Conservation (phyloP, 2,329 filamentous ascomycete species). For the Exophiala oligosperma region DNA sequence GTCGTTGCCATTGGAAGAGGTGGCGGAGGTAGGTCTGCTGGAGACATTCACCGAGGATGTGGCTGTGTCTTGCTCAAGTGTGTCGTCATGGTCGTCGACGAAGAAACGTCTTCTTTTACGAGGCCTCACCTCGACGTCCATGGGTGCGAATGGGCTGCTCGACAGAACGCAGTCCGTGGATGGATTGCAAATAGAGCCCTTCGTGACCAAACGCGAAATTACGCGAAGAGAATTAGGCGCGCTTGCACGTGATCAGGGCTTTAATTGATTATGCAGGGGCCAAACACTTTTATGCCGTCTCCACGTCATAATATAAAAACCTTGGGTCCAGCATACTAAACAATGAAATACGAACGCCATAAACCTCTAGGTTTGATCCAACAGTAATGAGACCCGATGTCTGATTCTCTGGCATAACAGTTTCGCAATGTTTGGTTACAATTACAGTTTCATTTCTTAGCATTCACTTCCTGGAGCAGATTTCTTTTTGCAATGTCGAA, state of each 20-base stretch:
- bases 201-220: background rate
- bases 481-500: slow-evolving; percentile 3
- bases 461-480: background rate
- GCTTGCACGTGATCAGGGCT: slow-evolving; percentile 13
- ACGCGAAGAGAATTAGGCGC: slow-evolving; percentile 1
- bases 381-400: too few species aligned
- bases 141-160: slow-evolving; percentile 2
- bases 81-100: slow-evolving; percentile 47
- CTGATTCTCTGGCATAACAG: too few species aligned
- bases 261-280: background rate
- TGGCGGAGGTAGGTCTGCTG: slow-evolving; percentile 30
- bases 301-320: too few species aligned
- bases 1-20: slow-evolving; percentile 16
- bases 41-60: slow-evolving; percentile 33
- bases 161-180: background rate
- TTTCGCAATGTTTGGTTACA: too few species aligned
- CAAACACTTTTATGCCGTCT: too few species aligned
- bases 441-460: too few species aligned
- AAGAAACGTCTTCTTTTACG: slow-evolving; percentile 66
- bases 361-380: too few species aligned
- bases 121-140: slow-evolving; percentile 53
- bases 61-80: slow-evolving; percentile 29
- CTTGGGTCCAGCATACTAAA: too few species aligned
- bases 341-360: too few species aligned
- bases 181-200: background rate